Evolutionary conservation across 2,329 filamentous ascomycete genomes (phyloP), one percentile per base, ranked within the genome.

Genomic region (Epicoccum sorghinum): DNA sequence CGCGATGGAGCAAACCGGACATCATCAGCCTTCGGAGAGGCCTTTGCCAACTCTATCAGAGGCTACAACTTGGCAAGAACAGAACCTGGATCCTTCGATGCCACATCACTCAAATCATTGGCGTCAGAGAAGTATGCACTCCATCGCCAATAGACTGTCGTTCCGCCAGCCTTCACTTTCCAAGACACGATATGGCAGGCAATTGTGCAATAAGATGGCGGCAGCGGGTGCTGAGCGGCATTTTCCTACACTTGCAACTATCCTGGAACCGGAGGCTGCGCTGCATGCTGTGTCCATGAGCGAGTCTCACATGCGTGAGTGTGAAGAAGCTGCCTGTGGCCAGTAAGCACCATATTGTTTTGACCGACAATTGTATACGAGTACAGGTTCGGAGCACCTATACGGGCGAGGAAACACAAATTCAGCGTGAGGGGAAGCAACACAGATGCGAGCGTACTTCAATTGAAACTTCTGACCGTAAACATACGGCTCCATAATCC

Each of bases 231-330:
- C 47, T 12, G 51, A 47, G 4, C 58, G 42, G 25, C 53, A 42
- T 22, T 39, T 57, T 5, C 55, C 56, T 5, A 48, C 51, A 8
- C 53, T 61, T 12, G 53, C 53, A 13, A 27, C 60, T 6, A 55
- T 62, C 27, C 27, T 43, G 10, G 59, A 59, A 29, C 60, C 51
- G 4, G 52, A 43, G 3, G 22, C 36, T 32, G 48, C 24, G 33
- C 29, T 47, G 14, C 45, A 49, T 9, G 40, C 30, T 14, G 12
- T 9, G 2, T n/a, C 4, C 7, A 5, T 13, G 10, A 36, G 46
- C 7, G 23, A 25, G 7, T 4, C 23, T 8, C n/a, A 38, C n/a
- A 12, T 18, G 7, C 41, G 23, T 29, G 25, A 50, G 23, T 38
- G 29, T 22, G 36, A 36, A 14, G 32, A 23, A 22, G 13, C 30